A percentile compares a stretch with the other conserved stretches of the same genome.
Evolutionary conservation across 768 basidiomycete species (phyloP).

Genomic region (Mycena epipterygia): DNA sequence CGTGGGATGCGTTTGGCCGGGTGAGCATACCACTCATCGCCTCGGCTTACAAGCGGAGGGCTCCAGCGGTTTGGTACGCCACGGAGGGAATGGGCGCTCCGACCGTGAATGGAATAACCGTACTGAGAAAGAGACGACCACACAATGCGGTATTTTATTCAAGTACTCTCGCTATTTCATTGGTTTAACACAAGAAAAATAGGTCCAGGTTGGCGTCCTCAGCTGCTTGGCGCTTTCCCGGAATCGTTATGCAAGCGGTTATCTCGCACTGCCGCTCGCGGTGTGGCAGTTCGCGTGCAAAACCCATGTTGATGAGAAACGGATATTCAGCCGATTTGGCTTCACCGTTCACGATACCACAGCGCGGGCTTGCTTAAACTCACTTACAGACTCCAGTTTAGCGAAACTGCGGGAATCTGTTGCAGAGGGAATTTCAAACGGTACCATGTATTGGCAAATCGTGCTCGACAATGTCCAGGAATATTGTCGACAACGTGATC

Average conservation of each 20-base stretch:
- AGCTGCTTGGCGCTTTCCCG: too few relatives aligned
- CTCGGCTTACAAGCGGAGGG: conserved; percentile 31
- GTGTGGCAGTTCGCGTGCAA: too few relatives aligned
- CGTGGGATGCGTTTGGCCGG: conserved; percentile 34
- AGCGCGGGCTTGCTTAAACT: conserved; percentile 32
- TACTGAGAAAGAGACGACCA: conserved; percentile 35
- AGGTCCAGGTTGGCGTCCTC: too few relatives aligned
- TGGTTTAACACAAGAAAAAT: too few relatives aligned
- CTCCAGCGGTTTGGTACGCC: conserved; percentile 35
- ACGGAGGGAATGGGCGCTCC: conserved; percentile 40
- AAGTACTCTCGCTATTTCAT: too few relatives aligned
- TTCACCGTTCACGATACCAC: conserved; percentile 38
- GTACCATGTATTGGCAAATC: conserved; percentile 7
- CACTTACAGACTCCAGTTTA: conserved; percentile 33
- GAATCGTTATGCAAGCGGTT: conserved; percentile 38
- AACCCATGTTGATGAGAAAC: conserved; percentile 41
- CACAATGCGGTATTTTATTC: conserved; percentile 38
- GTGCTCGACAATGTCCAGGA: conserved; percentile 10
- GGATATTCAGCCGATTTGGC: conserved; percentile 38
- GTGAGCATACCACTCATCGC: conserved; percentile 32
- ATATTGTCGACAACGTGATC: conserved; percentile 34
- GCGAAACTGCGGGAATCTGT: conserved; percentile 19
- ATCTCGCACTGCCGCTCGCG: too few relatives aligned
- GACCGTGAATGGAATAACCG: conserved; percentile 30
- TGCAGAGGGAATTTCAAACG: conserved; percentile 2